These are phyloP conservation scores for Skeletonema costatum DNA, from an alignment of 108 stramenopile genomes.

Conservation along the genomic window DNA sequence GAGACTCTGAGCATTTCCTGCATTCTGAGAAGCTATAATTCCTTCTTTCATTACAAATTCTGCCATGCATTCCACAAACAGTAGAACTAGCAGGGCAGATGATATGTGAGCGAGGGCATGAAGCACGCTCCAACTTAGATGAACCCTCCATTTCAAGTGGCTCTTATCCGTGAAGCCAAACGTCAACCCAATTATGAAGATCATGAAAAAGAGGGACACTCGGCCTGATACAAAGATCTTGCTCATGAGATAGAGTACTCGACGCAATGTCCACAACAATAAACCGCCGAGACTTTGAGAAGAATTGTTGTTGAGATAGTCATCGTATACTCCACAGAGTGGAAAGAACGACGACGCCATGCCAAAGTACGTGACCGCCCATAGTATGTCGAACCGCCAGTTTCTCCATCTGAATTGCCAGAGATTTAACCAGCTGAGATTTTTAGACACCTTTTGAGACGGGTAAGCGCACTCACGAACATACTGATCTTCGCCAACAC, in stretches of 20 bases:
- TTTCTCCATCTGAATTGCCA: constrained; percentile 66
- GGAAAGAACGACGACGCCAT: constrained; percentile 62
- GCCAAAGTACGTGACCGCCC: constrained; percentile 53
- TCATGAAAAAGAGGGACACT: constrained; percentile 40
- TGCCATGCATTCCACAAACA: constrained; percentile 58
- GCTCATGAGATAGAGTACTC: constrained; percentile 35
- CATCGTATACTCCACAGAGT: constrained; percentile 62
- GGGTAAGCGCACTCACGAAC: constrained; percentile 55
- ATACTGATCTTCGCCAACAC: constrained; percentile 52
- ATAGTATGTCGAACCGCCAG: constrained; percentile 63
- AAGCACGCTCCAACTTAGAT: constrained; percentile 33
- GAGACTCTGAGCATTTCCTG: constrained; percentile 17
- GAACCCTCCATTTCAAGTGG: constrained; percentile 26
- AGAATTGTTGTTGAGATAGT: constrained; percentile 48
- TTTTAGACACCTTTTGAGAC: constrained; percentile 38
- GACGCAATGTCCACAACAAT: constrained; percentile 25
- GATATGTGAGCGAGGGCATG: constrained; percentile 48
- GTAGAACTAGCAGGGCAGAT: constrained; percentile 40
- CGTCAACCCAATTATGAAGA: constrained; percentile 16
- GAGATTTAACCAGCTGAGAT: constrained; percentile 56
- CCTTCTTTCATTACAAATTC: constrained; percentile 56
- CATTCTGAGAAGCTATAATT: constrained; percentile 28
- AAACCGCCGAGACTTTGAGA: constrained; percentile 23
- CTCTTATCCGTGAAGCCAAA: constrained; percentile 44
- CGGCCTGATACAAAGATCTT: constrained; percentile 48